Evolutionary conservation across 2,329 filamentous ascomycete species (phyloP).

Genomic region (Fusarium napiforme): DNA sequence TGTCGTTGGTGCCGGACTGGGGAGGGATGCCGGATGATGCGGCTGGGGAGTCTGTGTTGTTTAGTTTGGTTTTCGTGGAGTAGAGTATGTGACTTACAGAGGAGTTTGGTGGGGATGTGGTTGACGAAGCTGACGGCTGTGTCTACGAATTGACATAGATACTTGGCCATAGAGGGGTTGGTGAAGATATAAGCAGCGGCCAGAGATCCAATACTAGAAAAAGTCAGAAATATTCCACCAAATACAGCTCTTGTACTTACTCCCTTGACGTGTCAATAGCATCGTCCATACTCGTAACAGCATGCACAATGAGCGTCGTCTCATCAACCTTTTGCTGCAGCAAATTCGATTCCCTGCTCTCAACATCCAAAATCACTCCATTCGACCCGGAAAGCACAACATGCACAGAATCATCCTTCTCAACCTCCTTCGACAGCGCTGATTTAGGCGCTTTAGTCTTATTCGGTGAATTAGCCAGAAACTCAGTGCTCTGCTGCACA

Average conservation of each 20-base stretch:
- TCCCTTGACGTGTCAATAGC: slow-evolving; percentile 14
- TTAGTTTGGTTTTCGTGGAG: no score
- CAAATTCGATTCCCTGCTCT: slow-evolving; percentile 9
- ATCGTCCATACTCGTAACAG: slow-evolving; percentile 33
- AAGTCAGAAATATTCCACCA: background rate
- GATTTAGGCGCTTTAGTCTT: background rate
- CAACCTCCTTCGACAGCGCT: background rate
- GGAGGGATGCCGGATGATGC: slow-evolving; percentile 8
- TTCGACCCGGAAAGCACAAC: slow-evolving; percentile 17
- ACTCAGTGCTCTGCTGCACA: slow-evolving; percentile 23
- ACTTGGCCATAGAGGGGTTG: slow-evolving; percentile 21
- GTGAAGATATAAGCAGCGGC: slow-evolving; percentile 26
- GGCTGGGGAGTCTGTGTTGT: slow-evolving; percentile 20
- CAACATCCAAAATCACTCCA: slow-evolving; percentile 20
- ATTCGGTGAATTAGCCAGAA: background rate
- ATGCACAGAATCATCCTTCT: slow-evolving; percentile 21
- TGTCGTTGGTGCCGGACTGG: background rate
- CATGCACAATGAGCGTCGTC: slow-evolving; percentile 15
- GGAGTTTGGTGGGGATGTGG: slow-evolving; percentile 10
- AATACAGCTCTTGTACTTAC: background rate
- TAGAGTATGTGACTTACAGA: no score
- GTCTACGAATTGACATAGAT: slow-evolving; percentile 21
- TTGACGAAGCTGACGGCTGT: slow-evolving; percentile 20
- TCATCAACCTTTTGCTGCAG: slow-evolving; percentile 17
- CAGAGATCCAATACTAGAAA: slow-evolving; percentile 9